phyloP scores from a whole-genome alignment of 2,329 filamentous ascomycete genomes.

The Fusarium domesticum region DNA sequence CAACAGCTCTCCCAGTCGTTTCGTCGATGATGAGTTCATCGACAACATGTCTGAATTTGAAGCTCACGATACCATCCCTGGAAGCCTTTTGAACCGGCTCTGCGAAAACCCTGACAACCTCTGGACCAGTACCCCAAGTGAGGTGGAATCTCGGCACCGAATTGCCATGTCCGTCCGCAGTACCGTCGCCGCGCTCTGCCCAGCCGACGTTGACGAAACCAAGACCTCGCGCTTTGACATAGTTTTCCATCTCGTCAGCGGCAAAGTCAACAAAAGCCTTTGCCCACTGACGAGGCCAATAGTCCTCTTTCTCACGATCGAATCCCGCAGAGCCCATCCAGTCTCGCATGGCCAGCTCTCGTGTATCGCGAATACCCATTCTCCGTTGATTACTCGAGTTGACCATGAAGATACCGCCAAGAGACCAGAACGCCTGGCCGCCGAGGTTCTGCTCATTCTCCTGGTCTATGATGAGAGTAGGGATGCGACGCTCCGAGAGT shows the following conservation, averaged over 20 bases:
- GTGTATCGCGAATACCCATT: slow-evolving; percentile 56
- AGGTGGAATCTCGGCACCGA: slow-evolving; percentile 62
- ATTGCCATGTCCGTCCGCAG: slow-evolving; percentile 57
- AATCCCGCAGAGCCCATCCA: slow-evolving; percentile 58
- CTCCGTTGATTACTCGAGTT: slow-evolving; percentile 55
- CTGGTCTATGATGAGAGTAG: slow-evolving; percentile 54
- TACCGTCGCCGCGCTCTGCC: slow-evolving; percentile 58
- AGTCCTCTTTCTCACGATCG: slow-evolving; percentile 54
- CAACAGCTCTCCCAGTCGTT: slow-evolving; percentile 46
- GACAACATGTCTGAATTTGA: slow-evolving; percentile 55
- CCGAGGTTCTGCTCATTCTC: slow-evolving; percentile 56
- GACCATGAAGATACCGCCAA: slow-evolving; percentile 60
- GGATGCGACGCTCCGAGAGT: slow-evolving; percentile 49
- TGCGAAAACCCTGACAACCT: slow-evolving; percentile 55
- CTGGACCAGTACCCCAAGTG: slow-evolving; percentile 60
- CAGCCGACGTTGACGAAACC: slow-evolving; percentile 56
- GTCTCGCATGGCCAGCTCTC: slow-evolving; percentile 55
- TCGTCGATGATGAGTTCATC: slow-evolving; percentile 55
- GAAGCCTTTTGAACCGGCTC: slow-evolving; percentile 55
- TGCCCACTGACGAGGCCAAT: slow-evolving; percentile 60
- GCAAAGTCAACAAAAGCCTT: slow-evolving; percentile 63
- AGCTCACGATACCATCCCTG: slow-evolving; percentile 51
- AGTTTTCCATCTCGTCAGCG: slow-evolving; percentile 55
- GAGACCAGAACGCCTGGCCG: slow-evolving; percentile 63
- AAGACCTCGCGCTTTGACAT: slow-evolving; percentile 52